Base-by-base conservation (phyloP, 176 grass and related monocot species). In the Poa annua region DNA sequence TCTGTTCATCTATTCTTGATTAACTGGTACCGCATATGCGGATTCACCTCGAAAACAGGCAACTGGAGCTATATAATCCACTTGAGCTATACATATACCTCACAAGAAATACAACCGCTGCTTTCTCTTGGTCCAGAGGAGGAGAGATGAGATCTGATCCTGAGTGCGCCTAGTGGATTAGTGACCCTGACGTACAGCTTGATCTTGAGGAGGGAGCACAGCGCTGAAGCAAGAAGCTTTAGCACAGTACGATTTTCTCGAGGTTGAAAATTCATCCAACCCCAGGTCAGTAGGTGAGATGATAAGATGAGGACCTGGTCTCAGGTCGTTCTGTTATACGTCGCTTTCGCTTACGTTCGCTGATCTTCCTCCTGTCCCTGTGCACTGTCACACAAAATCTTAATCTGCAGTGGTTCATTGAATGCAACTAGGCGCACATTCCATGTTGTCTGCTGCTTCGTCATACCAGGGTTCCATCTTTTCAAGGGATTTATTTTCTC, bases 91-190 rank as follows among this genome's bases (percentile, higher is more conserved):
- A 3, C n/a, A n/a, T 39, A 39, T 39, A 66, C n/a, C 68, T 77
- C 50, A 25, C 53, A 33, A 61, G 33, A 74, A 75, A 67, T 74
- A 32, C n/a, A 75, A 83, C 79, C 1, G 75, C 66, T 83, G 64
- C 39, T 73, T 72, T 49, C 48, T 34, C 53, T 44, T 32, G 66
- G 56, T 54, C 66, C 19, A 29, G 36, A 21, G 55, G 41, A 45
- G 0, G 68, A 67, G 20, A 13, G 9, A 12, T 24, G 29, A 90
- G 66, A 64, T 56, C 26, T 69, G 80, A 59, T 53, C 29, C 76
- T 86, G 80, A 76, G 65, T 36, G 71, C 19, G 17, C 38, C 62
- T 55, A 76, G 80, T 90, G 85, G 85, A 80, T 80, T 87, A 80
- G 75, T 84, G 80, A 24, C 54, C 47, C 67, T 45, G 68, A 80